Percentiles rank a stretch among this genome's conserved stretches.
These are phyloP conservation scores for Trebouxia sp. DNA, from an alignment of 139 green algal species.

Conservation along the genomic window DNA sequence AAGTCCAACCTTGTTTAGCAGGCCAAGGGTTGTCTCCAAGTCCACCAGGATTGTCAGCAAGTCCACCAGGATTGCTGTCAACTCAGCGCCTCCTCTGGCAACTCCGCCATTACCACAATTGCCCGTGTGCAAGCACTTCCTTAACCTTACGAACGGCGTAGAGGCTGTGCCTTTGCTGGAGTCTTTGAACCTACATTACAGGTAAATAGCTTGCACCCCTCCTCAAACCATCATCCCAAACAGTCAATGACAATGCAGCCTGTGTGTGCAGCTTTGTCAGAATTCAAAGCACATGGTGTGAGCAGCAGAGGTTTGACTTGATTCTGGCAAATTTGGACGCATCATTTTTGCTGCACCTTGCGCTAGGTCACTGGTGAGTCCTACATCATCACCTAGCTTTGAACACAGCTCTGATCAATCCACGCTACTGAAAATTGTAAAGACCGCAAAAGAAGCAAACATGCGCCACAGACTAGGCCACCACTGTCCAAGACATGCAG, in stretches of 20 bases:
- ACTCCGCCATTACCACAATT: neutral
- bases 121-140: neutral
- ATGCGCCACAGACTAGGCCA: neutral
- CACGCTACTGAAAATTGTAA: neutral
- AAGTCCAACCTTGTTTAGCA: no score
- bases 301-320: slow-evolving; percentile 69
- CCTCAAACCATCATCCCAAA: neutral
- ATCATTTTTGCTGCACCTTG: slow-evolving; percentile 59
- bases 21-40: no score
- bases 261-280: slow-evolving; percentile 50
- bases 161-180: slow-evolving; percentile 61
- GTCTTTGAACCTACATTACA: slow-evolving; percentile 53
- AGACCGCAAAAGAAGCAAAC: neutral
- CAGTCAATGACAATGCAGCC: neutral
- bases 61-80: neutral
- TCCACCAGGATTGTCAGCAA: no score
- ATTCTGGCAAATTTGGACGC: slow-evolving; percentile 61
- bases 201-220: slow-evolving; percentile 25
- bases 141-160: slow-evolving; percentile 49
- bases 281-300: slow-evolving; percentile 63
- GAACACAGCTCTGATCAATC: neutral
- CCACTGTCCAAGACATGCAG: neutral
- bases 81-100: neutral
- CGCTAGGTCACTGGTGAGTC: slow-evolving; percentile 62
- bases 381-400: neutral